phyloP scores from a whole-genome alignment of 2,329 filamentous ascomycete genomes.

The Macrophomina tecta region DNA sequence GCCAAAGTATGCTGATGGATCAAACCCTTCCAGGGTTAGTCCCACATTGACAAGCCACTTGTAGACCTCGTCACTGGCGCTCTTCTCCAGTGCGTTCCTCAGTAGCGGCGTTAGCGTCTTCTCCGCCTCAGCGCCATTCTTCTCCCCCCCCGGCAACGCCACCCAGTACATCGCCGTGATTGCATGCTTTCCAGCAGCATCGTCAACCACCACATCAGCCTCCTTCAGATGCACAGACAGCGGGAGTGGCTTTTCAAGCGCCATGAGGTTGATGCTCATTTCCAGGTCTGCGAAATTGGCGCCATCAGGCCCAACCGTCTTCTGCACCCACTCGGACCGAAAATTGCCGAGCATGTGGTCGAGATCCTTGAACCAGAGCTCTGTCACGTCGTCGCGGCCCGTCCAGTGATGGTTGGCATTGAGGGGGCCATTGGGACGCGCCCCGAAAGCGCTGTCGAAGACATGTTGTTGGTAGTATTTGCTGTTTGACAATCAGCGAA shows the following conservation, averaged over 20 bases:
- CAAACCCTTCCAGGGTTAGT: background rate
- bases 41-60: background rate
- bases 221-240: background rate
- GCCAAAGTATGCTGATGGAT: background rate
- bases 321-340: background rate
- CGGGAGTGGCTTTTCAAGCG: background rate
- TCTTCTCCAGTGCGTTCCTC: background rate
- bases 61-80: background rate
- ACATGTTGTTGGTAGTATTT: constrained; percentile 2
- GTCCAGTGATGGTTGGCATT: constrained; percentile 4
- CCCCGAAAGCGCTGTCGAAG: constrained; percentile 1
- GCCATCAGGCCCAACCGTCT: background rate
- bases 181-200: background rate
- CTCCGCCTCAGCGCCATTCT: background rate
- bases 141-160: background rate
- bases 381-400: background rate
- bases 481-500: background rate
- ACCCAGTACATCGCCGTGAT: background rate
- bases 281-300: background rate
- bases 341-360: constrained; percentile 2
- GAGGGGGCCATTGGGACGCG: background rate
- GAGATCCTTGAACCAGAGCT: constrained; percentile 5
- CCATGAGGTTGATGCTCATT: constrained; percentile 1
- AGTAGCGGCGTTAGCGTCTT: background rate
- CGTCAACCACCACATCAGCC: background rate